A percentile compares a stretch with the other conserved stretches of the same genome.
These are phyloP conservation scores for Leishmania martiniquensis DNA, from an alignment of 208 protist species.

Conservation along the genomic window DNA sequence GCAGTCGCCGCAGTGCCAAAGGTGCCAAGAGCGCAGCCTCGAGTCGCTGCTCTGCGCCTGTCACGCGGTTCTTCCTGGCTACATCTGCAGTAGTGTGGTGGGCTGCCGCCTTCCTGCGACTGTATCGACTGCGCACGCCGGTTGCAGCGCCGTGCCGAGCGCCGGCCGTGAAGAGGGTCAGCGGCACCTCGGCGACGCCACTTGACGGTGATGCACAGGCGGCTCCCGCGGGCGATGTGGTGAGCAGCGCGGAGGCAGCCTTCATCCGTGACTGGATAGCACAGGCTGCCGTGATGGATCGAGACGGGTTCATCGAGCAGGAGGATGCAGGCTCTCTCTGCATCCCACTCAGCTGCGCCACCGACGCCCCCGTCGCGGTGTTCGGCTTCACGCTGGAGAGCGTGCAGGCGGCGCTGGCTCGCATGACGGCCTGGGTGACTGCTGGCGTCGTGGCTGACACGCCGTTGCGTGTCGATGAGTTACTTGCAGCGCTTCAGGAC, in stretches of 20 bases:
- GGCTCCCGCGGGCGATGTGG: conserved; percentile 12
- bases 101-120: conserved; percentile 38
- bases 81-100: conserved; percentile 53
- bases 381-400: conserved; percentile 34
- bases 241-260: conserved; percentile 46
- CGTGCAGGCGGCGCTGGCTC: conserved; percentile 21
- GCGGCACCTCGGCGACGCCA: not conserved
- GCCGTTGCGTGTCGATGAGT: conserved; percentile 27
- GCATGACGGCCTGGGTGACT: conserved; percentile 36
- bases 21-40: not conserved
- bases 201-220: not conserved
- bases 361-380: conserved; percentile 21
- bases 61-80: conserved; percentile 43
- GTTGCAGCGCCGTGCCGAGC: conserved; percentile 9
- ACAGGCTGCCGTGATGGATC: conserved; percentile 24
- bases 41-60: not conserved
- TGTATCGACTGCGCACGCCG: conserved; percentile 27
- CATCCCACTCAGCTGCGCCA: conserved; percentile 35
- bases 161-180: not conserved
- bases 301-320: conserved; percentile 30
- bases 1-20: not conserved
- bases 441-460: conserved; percentile 14
- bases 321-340: conserved; percentile 16
- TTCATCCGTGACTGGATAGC: conserved; percentile 51
- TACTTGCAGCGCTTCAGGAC: conserved; percentile 38